Conservation (phyloP, 257 asterid species). For the Petrea volubilis region DNA sequence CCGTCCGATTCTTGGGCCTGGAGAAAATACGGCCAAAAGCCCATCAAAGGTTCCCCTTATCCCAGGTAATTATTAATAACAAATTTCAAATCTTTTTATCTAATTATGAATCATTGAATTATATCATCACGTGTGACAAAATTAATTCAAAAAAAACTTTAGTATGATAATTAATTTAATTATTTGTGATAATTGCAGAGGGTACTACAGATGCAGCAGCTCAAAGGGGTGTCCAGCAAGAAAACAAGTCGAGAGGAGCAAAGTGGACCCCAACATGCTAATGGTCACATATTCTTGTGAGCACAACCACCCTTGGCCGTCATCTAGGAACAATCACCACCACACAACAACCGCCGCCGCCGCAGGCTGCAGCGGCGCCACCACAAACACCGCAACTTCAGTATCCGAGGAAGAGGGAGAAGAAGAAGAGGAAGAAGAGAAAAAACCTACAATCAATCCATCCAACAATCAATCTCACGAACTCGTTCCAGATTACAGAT, state of each 20-base stretch:
- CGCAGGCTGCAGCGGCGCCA: not conserved
- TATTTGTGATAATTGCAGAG: slow-evolving; percentile 45
- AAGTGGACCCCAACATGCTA: slow-evolving; percentile 65
- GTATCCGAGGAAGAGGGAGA: slow-evolving; percentile 30
- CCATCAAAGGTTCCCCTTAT: slow-evolving; percentile 94
- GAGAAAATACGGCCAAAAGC: slow-evolving; percentile 96
- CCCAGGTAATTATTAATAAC: slow-evolving; percentile 61
- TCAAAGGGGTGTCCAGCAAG: slow-evolving; percentile 97
- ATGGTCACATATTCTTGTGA: slow-evolving; percentile 83
- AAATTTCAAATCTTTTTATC: not conserved
- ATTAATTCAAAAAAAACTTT: not conserved
- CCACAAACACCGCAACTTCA: slow-evolving; percentile 15
- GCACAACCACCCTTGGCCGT: slow-evolving; percentile 85
- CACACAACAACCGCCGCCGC: slow-evolving; percentile 18
- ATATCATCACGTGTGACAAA: not conserved
- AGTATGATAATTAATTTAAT: not conserved
- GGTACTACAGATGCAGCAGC: slow-evolving; percentile 92
- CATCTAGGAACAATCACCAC: slow-evolving; percentile 39
- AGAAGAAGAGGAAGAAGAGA: slow-evolving; percentile 28
- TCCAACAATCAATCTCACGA: slow-evolving; percentile 22
- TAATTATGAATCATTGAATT: not conserved
- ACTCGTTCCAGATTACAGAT: slow-evolving; percentile 31
- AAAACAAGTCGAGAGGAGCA: slow-evolving; percentile 90
- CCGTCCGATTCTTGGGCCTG: slow-evolving; percentile 99
- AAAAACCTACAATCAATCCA: slow-evolving; percentile 21